Evolutionary conservation across 352 stramenopile species (phyloP).

Genomic region (Pythium oligandrum): DNA sequence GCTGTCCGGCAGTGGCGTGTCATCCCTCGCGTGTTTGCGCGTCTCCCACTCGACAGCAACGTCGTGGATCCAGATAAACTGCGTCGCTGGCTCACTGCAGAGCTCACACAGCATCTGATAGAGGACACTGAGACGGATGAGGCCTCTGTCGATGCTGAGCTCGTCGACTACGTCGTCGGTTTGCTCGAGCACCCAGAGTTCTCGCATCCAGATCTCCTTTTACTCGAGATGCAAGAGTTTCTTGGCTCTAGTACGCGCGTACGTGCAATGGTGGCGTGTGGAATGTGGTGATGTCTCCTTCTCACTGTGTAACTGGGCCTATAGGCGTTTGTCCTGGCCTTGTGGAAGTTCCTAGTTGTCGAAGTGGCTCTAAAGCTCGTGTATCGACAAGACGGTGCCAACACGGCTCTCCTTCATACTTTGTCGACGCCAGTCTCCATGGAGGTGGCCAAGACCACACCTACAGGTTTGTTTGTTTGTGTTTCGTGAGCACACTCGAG

Average conservation of each 20-base stretch:
- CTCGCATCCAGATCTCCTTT: constrained; percentile 57
- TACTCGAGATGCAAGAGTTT: constrained; percentile 68
- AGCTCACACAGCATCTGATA: constrained; percentile 35
- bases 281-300: background rate
- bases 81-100: constrained; percentile 34
- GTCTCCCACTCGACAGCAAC: constrained; percentile 24
- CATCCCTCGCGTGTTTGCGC: constrained; percentile 42
- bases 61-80: constrained; percentile 16
- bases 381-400: background rate
- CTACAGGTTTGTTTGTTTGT: too few relatives aligned
- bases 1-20: constrained; percentile 35
- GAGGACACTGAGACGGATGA: constrained; percentile 19
- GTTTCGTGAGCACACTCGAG: too few relatives aligned
- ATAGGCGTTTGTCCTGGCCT: constrained; percentile 54
- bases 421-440: too few relatives aligned
- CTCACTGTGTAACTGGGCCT: background rate
- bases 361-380: constrained; percentile 38
- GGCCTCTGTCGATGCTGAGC: constrained; percentile 41
- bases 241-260: constrained; percentile 35
- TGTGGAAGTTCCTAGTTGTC: constrained; percentile 75
- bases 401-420: too few relatives aligned
- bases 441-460: too few relatives aligned
- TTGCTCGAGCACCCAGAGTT: constrained; percentile 70
- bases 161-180: constrained; percentile 61
- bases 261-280: constrained; percentile 3